Conservation (phyloP, 2,329 filamentous ascomycete species). For the Colletotrichum eremochloae region DNA sequence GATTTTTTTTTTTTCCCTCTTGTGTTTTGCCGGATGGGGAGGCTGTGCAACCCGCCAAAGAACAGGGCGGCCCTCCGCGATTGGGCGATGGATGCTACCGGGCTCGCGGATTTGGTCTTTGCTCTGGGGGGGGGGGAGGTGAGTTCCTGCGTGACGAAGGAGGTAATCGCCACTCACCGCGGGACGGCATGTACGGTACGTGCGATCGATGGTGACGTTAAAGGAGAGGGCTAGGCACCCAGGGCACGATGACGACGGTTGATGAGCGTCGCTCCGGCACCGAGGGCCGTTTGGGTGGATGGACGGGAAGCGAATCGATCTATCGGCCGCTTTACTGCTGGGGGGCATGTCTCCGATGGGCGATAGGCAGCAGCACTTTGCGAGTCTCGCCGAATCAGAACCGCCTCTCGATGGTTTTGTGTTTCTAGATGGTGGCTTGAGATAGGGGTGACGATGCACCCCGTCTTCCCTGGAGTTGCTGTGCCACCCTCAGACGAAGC, state of each 20-base stretch:
- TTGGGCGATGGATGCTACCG: background rate
- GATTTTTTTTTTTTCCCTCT: background rate
- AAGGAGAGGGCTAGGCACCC: background rate
- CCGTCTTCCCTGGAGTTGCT: background rate
- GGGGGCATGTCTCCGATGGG: background rate
- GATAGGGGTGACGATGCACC: background rate
- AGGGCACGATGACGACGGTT: background rate
- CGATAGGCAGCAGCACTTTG: conserved; percentile 7
- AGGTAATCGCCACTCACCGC: background rate
- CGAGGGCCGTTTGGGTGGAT: background rate
- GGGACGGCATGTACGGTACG: background rate
- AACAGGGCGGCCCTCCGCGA: too few relatives aligned
- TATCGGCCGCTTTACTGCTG: background rate
- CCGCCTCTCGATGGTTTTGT: too few relatives aligned
- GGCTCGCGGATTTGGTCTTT: background rate
- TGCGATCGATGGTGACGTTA: background rate
- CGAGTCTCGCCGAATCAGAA: background rate
- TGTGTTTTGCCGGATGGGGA: background rate
- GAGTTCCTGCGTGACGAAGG: background rate
- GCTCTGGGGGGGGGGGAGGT: background rate
- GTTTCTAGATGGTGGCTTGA: background rate
- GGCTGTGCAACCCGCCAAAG: background rate
- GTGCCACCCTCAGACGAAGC: too few relatives aligned
- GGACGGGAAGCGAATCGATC: conserved; percentile 7
- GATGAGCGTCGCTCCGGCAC: background rate